A percentile compares a stretch with the other conserved stretches of the same genome.
These are phyloP conservation scores for Colletotrichum phormii DNA, from an alignment of 2,329 filamentous ascomycete genomes.

Conservation along the genomic window DNA sequence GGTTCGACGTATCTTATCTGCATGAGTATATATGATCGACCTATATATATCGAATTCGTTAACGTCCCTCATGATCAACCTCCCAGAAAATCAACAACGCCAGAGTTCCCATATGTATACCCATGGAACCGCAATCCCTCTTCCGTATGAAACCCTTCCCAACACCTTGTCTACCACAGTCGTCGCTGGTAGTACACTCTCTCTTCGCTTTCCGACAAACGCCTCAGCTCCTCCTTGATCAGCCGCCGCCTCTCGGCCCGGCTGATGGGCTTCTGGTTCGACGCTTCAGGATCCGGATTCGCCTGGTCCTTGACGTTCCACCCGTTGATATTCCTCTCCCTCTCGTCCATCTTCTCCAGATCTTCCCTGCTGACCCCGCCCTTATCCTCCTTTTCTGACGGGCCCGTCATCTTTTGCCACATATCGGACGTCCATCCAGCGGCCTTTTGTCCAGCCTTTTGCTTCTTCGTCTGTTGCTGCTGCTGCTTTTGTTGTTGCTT, in stretches of 20 bases:
- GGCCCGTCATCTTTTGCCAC: conserved; percentile 25
- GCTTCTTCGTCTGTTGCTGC: conserved; percentile 28
- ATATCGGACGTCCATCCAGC: conserved; percentile 31
- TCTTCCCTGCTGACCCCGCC: conserved; percentile 23
- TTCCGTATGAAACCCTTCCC: not conserved
- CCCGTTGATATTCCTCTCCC: conserved; percentile 39
- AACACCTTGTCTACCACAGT: conserved; percentile 55
- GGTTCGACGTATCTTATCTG: not conserved
- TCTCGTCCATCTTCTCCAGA: conserved; percentile 41
- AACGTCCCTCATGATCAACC: conserved; percentile 14
- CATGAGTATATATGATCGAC: conserved; percentile 9
- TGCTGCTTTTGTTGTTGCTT: conserved; percentile 10
- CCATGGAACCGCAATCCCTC: not conserved
- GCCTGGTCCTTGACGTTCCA: conserved; percentile 38
- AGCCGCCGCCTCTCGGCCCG: conserved; percentile 64
- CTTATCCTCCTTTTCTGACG: conserved; percentile 12
- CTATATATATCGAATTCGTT: conserved; percentile 16
- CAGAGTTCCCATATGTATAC: conserved; percentile 23
- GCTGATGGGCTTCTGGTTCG: conserved; percentile 60
- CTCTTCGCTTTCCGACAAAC: conserved; percentile 56
- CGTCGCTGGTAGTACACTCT: conserved; percentile 66
- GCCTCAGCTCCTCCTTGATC: conserved; percentile 69
- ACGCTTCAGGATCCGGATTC: conserved; percentile 50
- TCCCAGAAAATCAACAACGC: conserved; percentile 17
- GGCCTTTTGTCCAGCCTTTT: conserved; percentile 33